These are phyloP conservation scores for Fraxinus nigra DNA, from an alignment of 305 asterid genomes.

Conservation along the genomic window DNA sequence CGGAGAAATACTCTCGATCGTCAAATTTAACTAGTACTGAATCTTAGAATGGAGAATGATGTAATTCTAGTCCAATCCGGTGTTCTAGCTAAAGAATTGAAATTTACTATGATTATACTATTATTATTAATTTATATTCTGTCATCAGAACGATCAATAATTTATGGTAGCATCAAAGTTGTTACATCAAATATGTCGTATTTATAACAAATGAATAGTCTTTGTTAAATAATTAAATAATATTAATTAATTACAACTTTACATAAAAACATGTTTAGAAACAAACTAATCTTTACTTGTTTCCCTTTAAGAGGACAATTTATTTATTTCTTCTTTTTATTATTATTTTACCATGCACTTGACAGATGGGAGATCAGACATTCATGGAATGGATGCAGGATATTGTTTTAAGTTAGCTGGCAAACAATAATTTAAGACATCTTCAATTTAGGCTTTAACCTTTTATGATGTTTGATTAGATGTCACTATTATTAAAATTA, in stretches of 20 bases:
- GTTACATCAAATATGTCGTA: not conserved
- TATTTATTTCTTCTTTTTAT: not conserved
- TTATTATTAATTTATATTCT: too few species aligned
- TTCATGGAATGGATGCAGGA: not conserved
- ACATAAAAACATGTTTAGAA: not conserved
- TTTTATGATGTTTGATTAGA: not conserved
- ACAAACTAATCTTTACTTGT: not conserved
- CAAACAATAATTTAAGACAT: slow-evolving; percentile 1
- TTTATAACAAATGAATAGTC: not conserved
- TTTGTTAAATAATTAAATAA: not conserved
- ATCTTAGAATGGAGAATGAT: not conserved
- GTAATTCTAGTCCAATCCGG: not conserved
- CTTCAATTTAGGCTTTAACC: not conserved
- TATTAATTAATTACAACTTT: not conserved
- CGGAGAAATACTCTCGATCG: not conserved
- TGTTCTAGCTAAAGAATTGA: not conserved
- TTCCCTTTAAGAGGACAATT: not conserved
- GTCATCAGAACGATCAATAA: not conserved
- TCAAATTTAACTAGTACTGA: not conserved
- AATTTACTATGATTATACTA: not conserved
- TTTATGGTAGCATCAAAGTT: not conserved
- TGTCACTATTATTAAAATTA: not conserved
- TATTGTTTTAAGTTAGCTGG: not conserved
- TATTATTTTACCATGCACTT: not conserved
- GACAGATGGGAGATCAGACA: slow-evolving; percentile 1